Evolutionary conservation across 2,329 filamentous ascomycete species (phyloP).

Genomic region (Microdochium bolleyi): DNA sequence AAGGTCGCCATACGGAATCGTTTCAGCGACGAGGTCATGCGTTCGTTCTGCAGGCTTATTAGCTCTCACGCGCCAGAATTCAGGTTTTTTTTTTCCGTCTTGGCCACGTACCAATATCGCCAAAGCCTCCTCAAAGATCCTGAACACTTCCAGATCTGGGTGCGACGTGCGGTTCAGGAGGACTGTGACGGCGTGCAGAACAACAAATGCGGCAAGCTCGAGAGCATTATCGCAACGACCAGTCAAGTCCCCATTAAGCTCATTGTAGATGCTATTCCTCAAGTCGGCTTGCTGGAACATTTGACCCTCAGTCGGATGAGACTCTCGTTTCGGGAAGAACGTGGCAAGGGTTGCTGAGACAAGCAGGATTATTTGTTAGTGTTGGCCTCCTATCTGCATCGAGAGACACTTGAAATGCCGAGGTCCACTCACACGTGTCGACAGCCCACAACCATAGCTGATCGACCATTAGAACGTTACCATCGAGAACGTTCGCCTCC

Average conservation of each 20-base stretch:
- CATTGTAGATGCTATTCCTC: slow-evolving; percentile 56
- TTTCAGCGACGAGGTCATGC: slow-evolving; percentile 55
- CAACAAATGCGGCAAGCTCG: slow-evolving; percentile 55
- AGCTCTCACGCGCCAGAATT: slow-evolving; percentile 2
- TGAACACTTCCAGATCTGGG: slow-evolving; percentile 53
- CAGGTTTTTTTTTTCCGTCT: neutral
- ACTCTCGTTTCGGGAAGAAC: slow-evolving; percentile 48
- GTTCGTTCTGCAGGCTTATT: slow-evolving; percentile 40
- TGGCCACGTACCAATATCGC: slow-evolving; percentile 42
- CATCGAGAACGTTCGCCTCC: slow-evolving; percentile 32
- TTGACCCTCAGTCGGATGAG: slow-evolving; percentile 44
- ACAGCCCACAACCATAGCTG: slow-evolving; percentile 56
- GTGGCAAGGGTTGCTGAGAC: slow-evolving; percentile 39
- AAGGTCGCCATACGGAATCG: slow-evolving; percentile 52
- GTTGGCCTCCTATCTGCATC: too few relatives aligned
- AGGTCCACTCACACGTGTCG: slow-evolving; percentile 35
- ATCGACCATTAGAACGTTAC: slow-evolving; percentile 59
- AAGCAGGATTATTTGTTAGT: neutral
- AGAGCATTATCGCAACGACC: slow-evolving; percentile 53
- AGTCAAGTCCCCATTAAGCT: slow-evolving; percentile 56
- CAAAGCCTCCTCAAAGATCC: slow-evolving; percentile 59
- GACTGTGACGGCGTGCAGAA: slow-evolving; percentile 53
- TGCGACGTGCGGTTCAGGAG: slow-evolving; percentile 52
- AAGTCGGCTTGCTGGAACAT: slow-evolving; percentile 54
- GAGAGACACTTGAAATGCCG: too few relatives aligned